Conservation (phyloP, 2,329 filamentous ascomycete genomes). For the Alternaria novae-zelandiae region DNA sequence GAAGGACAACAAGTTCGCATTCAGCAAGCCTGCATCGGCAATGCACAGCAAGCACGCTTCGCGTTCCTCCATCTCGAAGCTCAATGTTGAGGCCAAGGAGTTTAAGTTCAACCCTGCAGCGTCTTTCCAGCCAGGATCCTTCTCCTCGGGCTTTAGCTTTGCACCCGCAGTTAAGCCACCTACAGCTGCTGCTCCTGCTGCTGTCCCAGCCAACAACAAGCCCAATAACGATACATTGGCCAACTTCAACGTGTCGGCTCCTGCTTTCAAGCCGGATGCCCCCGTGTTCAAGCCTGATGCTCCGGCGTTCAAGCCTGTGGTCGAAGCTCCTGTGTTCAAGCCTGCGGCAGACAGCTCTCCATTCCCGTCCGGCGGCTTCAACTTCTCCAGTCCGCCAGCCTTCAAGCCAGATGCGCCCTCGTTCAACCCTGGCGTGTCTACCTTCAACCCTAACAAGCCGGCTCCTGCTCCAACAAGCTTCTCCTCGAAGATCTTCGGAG, state of each 20-base stretch:
- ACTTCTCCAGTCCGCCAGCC: conserved; percentile 31
- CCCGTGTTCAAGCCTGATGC: conserved; percentile 73
- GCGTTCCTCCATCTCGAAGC: conserved; percentile 74
- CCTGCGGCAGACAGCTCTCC: conserved; percentile 19
- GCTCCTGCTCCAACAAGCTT: conserved; percentile 34
- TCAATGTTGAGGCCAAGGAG: conserved; percentile 88
- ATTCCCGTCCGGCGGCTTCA: conserved; percentile 28
- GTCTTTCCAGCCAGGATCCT: conserved; percentile 57
- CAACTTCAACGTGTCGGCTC: conserved; percentile 71
- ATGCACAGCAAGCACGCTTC: conserved; percentile 65
- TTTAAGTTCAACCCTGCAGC: conserved; percentile 74
- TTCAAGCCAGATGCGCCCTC: conserved; percentile 71
- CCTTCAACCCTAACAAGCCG: conserved; percentile 30
- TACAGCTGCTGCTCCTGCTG: conserved; percentile 51
- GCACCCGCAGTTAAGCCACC: conserved; percentile 51
- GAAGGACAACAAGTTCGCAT: conserved; percentile 45
- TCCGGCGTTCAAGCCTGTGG: conserved; percentile 55
- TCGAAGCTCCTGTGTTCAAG: conserved; percentile 18
- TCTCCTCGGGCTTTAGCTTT: conserved; percentile 51
- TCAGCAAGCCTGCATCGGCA: conserved; percentile 40
- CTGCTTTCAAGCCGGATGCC: conserved; percentile 77
- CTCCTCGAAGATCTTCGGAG: conserved; percentile 45
- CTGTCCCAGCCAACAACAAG: conserved; percentile 52
- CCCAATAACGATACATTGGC: conserved; percentile 38
- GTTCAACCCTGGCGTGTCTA: conserved; percentile 60